Percentiles rank a stretch among this genome's conserved stretches.
These are phyloP conservation scores for Xylaria sp. DNA, from an alignment of 2,329 filamentous ascomycete genomes.

Conservation along the genomic window DNA sequence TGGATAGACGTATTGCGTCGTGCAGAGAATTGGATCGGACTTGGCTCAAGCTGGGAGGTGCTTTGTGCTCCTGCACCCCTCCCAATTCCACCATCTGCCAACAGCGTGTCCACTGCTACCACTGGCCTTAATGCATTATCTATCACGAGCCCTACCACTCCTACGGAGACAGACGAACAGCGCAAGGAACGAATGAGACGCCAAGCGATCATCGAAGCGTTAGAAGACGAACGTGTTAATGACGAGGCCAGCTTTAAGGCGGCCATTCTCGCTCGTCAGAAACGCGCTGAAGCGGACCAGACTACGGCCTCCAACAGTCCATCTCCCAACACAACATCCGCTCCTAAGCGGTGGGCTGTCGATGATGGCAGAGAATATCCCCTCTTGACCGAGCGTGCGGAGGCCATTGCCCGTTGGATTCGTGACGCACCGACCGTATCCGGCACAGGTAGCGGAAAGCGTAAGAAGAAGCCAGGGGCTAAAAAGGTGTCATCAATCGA, in stretches of 20 bases:
- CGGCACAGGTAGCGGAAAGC: constrained; percentile 45
- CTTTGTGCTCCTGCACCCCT: constrained; percentile 73
- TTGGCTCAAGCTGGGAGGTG: constrained; percentile 74
- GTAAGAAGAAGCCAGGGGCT: constrained; percentile 49
- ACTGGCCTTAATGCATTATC: constrained; percentile 53
- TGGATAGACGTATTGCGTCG: constrained; percentile 81
- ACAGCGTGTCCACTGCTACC: constrained; percentile 45
- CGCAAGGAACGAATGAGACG: constrained; percentile 70
- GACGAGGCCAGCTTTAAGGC: constrained; percentile 74
- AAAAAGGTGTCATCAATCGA: constrained; percentile 41
- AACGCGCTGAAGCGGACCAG: constrained; percentile 66
- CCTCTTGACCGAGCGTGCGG: constrained; percentile 75
- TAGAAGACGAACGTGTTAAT: constrained; percentile 74
- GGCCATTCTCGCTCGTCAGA: constrained; percentile 70
- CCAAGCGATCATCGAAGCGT: constrained; percentile 73
- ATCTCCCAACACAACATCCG: constrained; percentile 42
- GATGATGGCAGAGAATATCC: constrained; percentile 76
- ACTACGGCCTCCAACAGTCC: constrained; percentile 38
- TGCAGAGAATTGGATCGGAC: constrained; percentile 75
- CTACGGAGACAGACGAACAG: constrained; percentile 62
- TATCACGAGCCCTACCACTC: constrained; percentile 48
- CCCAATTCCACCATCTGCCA: constrained; percentile 49
- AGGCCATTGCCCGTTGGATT: constrained; percentile 77
- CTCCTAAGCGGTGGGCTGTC: constrained; percentile 68
- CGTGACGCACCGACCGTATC: constrained; percentile 62